Percentiles rank a stretch among this genome's conserved stretches.
phyloP scores from a whole-genome alignment of 2,329 filamentous ascomycete species.

The Aspergillus pseudoviridinutans region DNA sequence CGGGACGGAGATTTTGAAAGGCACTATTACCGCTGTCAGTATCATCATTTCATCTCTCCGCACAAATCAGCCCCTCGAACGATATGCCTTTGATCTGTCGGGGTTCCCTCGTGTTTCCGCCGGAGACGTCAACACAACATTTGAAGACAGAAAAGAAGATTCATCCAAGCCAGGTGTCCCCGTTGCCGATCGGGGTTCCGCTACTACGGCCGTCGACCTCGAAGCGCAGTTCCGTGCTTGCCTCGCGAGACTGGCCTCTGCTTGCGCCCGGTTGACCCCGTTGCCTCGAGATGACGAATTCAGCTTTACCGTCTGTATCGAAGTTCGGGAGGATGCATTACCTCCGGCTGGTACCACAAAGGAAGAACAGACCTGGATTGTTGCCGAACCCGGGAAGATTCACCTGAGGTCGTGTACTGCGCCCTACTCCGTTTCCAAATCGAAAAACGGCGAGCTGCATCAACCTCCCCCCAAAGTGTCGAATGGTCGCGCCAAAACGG shows the following conservation, averaged over 20 bases:
- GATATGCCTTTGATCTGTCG: slow-evolving; percentile 59
- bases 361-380: slow-evolving; percentile 58
- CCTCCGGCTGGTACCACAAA: slow-evolving; percentile 44
- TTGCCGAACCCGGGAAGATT: slow-evolving; percentile 49
- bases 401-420: slow-evolving; percentile 38
- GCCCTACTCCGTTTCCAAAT: slow-evolving; percentile 37
- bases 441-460: slow-evolving; percentile 34
- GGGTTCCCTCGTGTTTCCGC: slow-evolving; percentile 50
- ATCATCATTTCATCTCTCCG: slow-evolving; percentile 54
- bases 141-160: slow-evolving; percentile 42
- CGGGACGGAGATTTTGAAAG: slow-evolving; percentile 63
- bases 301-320: slow-evolving; percentile 48
- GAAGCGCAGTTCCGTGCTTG: slow-evolving; percentile 49
- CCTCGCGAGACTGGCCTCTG: slow-evolving; percentile 41
- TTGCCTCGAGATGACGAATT: slow-evolving; percentile 46
- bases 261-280: slow-evolving; percentile 41
- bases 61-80: slow-evolving; percentile 52
- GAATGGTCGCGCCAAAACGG: slow-evolving; percentile 52
- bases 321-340: slow-evolving; percentile 44
- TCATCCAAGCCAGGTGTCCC: slow-evolving; percentile 27
- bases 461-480: slow-evolving; percentile 30
- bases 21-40: slow-evolving; percentile 52
- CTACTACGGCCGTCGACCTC: slow-evolving; percentile 38
- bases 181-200: slow-evolving; percentile 23
- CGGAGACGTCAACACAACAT: slow-evolving; percentile 48